These are phyloP conservation scores for Metarhizium humberi DNA, from an alignment of 2,329 filamentous ascomycete species.

Conservation along the genomic window DNA sequence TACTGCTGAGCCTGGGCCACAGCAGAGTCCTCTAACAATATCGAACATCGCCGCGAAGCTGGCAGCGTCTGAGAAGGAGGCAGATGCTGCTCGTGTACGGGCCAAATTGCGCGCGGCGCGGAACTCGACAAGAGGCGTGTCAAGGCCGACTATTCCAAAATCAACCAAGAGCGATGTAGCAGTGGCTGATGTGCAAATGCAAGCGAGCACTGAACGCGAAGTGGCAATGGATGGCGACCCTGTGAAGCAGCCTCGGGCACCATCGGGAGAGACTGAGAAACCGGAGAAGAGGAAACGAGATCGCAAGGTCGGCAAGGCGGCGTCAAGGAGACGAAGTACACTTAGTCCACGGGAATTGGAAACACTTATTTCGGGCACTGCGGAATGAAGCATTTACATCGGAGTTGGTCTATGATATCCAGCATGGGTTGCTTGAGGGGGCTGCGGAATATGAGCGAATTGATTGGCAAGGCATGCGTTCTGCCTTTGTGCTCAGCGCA, in stretches of 20 bases:
- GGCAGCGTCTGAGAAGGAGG: constrained; percentile 53
- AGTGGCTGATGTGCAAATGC: neutral
- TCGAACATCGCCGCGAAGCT: constrained; percentile 54
- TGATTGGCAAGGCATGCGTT: neutral
- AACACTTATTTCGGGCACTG: constrained; percentile 43
- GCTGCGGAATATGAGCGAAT: neutral
- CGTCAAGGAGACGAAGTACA: constrained; percentile 62
- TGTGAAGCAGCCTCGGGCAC: constrained; percentile 14
- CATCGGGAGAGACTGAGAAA: constrained; percentile 10
- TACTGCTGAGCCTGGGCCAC: constrained; percentile 13
- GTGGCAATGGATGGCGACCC: constrained; percentile 22
- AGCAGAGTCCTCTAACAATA: constrained; percentile 51
- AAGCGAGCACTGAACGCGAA: neutral
- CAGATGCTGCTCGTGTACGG: constrained; percentile 52
- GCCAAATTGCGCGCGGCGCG: constrained; percentile 51
- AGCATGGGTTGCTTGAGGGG: neutral
- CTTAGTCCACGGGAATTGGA: constrained; percentile 68
- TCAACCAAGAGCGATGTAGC: neutral
- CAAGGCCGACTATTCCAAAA: constrained; percentile 16
- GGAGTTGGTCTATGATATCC: neutral
- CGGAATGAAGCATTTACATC: constrained; percentile 26
- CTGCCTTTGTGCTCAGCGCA: neutral
- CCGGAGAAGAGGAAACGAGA: constrained; percentile 40
- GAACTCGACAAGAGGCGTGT: constrained; percentile 21
- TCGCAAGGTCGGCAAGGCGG: constrained; percentile 42